phyloP scores from a whole-genome alignment of 2,329 filamentous ascomycete genomes.

The Ophiostoma sp. region DNA sequence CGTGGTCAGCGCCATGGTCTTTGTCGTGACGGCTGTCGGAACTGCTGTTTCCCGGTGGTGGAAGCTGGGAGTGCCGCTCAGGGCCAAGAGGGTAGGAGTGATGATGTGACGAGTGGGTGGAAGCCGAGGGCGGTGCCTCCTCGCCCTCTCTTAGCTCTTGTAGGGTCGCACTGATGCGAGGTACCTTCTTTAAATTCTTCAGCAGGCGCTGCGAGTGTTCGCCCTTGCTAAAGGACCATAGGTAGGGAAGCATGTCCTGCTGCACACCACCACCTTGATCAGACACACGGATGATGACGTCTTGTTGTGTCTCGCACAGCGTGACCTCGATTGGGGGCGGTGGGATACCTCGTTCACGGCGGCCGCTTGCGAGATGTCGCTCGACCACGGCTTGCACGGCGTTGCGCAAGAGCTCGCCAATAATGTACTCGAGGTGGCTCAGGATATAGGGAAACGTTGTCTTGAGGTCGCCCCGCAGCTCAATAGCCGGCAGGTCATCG shows the following conservation, averaged over 20 bases:
- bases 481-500: slow-evolving; percentile 70
- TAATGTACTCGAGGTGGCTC: slow-evolving; percentile 92
- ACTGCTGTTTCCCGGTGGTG: slow-evolving; percentile 24
- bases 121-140: neutral
- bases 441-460: slow-evolving; percentile 96
- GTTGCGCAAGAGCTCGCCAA: slow-evolving; percentile 90
- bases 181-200: slow-evolving; percentile 80
- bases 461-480: slow-evolving; percentile 74
- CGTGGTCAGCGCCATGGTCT: slow-evolving; percentile 34
- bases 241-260: slow-evolving; percentile 73
- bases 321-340: slow-evolving; percentile 88
- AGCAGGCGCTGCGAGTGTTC: slow-evolving; percentile 70
- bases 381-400: slow-evolving; percentile 90
- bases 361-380: slow-evolving; percentile 41
- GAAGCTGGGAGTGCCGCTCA: slow-evolving; percentile 29
- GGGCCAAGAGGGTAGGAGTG: slow-evolving; percentile 13
- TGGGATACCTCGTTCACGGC: neutral
- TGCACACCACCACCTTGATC: slow-evolving; percentile 92
- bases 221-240: slow-evolving; percentile 97
- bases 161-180: slow-evolving; percentile 86
- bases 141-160: slow-evolving; percentile 64
- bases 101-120: neutral
- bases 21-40: slow-evolving; percentile 12
- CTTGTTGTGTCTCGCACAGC: slow-evolving; percentile 87
- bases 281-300: slow-evolving; percentile 93